Percentiles rank a stretch among this genome's conserved stretches.
phyloP scores from a whole-genome alignment of 768 basidiomycete genomes.

The Mrakia hoshinonis region DNA sequence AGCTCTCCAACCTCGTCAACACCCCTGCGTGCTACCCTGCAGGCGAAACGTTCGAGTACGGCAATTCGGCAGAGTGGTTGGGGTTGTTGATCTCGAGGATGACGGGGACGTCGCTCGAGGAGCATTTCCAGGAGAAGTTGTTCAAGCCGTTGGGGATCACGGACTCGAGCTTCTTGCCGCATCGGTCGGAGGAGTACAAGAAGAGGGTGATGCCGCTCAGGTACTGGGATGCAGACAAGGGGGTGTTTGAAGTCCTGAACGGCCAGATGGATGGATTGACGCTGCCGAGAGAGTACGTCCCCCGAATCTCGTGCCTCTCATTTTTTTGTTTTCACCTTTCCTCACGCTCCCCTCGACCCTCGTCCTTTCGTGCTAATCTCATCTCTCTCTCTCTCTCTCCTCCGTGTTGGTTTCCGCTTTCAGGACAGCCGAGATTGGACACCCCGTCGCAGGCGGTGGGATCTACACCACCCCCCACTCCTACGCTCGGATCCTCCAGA shows the following conservation, averaged over 20 bases:
- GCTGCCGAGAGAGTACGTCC: constrained; percentile 34
- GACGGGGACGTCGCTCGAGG: constrained; percentile 34
- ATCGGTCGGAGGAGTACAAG: constrained; percentile 24
- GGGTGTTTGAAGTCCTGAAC: constrained; percentile 31
- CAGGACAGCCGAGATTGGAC: constrained; percentile 34
- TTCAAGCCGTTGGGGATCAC: constrained; percentile 37
- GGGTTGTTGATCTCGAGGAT: constrained; percentile 30
- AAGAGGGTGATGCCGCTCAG: constrained; percentile 32
- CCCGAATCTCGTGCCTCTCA: neutral
- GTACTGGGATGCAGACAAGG: constrained; percentile 10
- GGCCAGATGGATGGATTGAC: constrained; percentile 31
- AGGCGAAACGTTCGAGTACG: constrained; percentile 34
- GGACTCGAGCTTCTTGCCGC: constrained; percentile 35
- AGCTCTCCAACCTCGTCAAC: constrained; percentile 36
- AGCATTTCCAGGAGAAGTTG: constrained; percentile 37
- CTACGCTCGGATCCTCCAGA: constrained; percentile 33
- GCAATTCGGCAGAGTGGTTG: constrained; percentile 35
- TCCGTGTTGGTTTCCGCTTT: neutral
- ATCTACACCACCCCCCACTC: constrained; percentile 33
- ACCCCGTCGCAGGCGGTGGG: constrained; percentile 37
- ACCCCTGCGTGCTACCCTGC: constrained; percentile 33
- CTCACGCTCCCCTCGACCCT: neutral
- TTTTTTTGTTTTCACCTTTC: too few species aligned
- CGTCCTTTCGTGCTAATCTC: too few species aligned
- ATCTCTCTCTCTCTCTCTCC: neutral